phyloP scores from a whole-genome alignment of 2,329 filamentous ascomycete species.

The Sporothrix sp. region DNA sequence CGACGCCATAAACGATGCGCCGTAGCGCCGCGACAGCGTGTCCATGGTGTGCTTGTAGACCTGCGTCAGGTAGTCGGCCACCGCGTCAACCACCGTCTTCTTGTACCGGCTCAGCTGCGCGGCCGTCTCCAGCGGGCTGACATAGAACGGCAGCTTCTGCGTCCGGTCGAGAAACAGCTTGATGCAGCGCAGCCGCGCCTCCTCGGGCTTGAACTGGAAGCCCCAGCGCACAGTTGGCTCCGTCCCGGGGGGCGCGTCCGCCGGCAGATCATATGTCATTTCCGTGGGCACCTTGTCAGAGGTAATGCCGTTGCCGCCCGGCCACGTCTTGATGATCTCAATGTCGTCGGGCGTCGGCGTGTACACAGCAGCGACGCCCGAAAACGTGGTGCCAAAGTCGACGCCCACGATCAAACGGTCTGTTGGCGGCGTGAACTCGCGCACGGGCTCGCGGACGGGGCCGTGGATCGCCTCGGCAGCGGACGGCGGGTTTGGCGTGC shows the following conservation, averaged over 20 bases:
- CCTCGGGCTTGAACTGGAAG: constrained; percentile 71
- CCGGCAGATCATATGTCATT: constrained; percentile 50
- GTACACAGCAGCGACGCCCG: constrained; percentile 64
- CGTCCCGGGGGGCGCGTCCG: constrained; percentile 27
- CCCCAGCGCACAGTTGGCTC: constrained; percentile 60
- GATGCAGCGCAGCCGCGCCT: constrained; percentile 67
- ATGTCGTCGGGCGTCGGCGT: constrained; percentile 69
- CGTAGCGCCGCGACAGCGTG: constrained; percentile 62
- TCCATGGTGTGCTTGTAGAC: constrained; percentile 72
- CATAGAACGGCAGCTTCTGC: constrained; percentile 72
- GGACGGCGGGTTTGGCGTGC: constrained; percentile 27
- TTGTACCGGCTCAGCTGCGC: constrained; percentile 64
- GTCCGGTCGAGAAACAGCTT: constrained; percentile 75
- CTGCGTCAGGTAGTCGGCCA: constrained; percentile 69
- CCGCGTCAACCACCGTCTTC: constrained; percentile 70
- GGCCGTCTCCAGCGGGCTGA: constrained; percentile 66
- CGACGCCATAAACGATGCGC: constrained; percentile 66
- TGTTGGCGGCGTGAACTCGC: constrained; percentile 41
- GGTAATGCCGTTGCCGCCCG: constrained; percentile 75
- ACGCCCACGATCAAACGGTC: constrained; percentile 68
- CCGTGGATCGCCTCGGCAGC: constrained; percentile 55
- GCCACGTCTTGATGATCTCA: constrained; percentile 78
- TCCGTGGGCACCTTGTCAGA: constrained; percentile 80
- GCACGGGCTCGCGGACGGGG: constrained; percentile 45
- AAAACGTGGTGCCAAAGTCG: constrained; percentile 80